Conservation (phyloP, 352 stramenopile species). For the Phytophthora lateralis region DNA sequence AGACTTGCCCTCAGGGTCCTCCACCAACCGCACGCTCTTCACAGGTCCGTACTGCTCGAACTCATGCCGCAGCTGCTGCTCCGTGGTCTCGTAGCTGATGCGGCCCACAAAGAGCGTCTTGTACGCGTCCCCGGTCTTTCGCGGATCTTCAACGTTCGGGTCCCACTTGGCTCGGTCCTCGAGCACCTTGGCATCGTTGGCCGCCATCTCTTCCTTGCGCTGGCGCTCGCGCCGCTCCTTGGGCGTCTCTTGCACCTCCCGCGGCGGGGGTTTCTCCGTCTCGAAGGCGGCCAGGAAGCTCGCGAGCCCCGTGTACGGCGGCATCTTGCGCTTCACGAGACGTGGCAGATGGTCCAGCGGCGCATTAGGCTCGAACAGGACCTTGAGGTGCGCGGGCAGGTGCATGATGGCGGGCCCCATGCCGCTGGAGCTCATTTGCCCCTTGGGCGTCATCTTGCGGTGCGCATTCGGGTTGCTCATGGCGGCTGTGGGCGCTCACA, state of each 20-base stretch:
- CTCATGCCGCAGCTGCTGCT: conserved; percentile 96
- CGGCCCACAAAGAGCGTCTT: conserved; percentile 98
- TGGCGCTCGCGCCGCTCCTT: conserved; percentile 74
- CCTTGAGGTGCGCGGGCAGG: conserved; percentile 77
- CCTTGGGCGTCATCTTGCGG: conserved; percentile 90
- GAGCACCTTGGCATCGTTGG: conserved; percentile 72
- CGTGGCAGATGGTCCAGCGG: conserved; percentile 75
- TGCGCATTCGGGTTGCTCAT: conserved; percentile 72
- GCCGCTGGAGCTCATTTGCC: conserved; percentile 88
- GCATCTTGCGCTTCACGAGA: conserved; percentile 88
- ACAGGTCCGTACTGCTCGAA: conserved; percentile 96
- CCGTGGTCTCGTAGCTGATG: conserved; percentile 98
- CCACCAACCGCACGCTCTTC: conserved; percentile 89
- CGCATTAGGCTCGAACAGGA: conserved; percentile 81
- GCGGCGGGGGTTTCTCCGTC: conserved; percentile 52
- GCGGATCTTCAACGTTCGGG: conserved; percentile 57
- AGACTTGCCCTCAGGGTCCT: conserved; percentile 91
- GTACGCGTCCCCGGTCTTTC: conserved; percentile 93
- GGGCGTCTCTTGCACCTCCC: conserved; percentile 73
- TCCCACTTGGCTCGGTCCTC: conserved; percentile 73
- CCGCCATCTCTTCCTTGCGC: conserved; percentile 59
- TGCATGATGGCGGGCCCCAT: conserved; percentile 87
- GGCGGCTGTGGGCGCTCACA: conserved; percentile 4
- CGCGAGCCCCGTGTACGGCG: conserved; percentile 68
- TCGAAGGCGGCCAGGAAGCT: conserved; percentile 65